Evolutionary conservation across 805 yeast genomes (phyloP).

Genomic region (Saccharomycopsis javanensis): DNA sequence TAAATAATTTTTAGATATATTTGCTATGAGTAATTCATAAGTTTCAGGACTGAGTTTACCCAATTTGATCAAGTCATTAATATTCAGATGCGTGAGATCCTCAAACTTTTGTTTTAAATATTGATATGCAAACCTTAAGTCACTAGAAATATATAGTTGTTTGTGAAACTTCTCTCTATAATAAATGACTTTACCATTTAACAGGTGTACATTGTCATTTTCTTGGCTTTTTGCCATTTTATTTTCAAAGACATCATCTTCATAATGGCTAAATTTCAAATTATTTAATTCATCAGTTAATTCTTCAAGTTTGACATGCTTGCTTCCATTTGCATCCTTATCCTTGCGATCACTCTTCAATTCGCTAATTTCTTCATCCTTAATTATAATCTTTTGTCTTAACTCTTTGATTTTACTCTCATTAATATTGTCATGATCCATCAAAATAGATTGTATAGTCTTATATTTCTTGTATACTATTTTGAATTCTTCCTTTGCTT

Average conservation of each 20-base stretch:
- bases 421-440: neutral
- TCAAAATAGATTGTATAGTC: neutral
- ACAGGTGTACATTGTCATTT: neutral
- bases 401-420: conserved; percentile 18
- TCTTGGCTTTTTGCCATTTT: neutral
- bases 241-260: neutral
- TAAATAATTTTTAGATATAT: neutral
- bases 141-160: conserved; percentile 19
- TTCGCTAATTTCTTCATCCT: conserved; percentile 27
- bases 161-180: conserved; percentile 18
- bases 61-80: conserved; percentile 24
- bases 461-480: neutral
- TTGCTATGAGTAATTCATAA: conserved; percentile 8
- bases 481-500: neutral
- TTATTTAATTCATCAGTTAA: neutral
- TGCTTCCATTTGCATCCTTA: neutral
- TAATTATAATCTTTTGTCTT: conserved; percentile 19
- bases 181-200: conserved; percentile 5
- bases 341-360: neutral
- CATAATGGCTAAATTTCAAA: neutral
- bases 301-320: neutral
- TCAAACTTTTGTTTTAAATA: conserved; percentile 24
- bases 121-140: conserved; percentile 26
- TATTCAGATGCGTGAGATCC: conserved; percentile 24
- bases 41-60: conserved; percentile 24